Evolutionary conservation across 1,284 basidiomycete species (phyloP).

Genomic region (Malassezia nana): DNA sequence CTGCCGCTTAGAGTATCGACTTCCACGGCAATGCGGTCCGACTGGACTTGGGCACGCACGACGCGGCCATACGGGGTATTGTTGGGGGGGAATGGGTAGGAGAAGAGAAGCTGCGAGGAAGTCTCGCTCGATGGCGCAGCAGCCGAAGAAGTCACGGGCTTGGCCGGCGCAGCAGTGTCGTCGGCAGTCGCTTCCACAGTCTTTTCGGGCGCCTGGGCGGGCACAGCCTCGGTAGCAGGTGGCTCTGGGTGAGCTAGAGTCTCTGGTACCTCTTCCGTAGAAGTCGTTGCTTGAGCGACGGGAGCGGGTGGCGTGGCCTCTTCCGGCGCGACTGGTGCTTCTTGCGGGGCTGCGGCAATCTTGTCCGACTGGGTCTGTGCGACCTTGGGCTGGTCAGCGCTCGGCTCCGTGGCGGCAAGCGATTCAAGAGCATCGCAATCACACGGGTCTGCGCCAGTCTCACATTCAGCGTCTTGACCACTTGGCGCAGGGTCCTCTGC

Average conservation of each 20-base stretch:
- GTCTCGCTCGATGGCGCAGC: neutral
- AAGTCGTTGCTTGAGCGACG: too few relatives aligned
- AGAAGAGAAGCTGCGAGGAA: conserved; percentile 2
- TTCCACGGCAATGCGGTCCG: conserved; percentile 6
- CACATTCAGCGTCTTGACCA: neutral
- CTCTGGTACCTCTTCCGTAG: too few relatives aligned
- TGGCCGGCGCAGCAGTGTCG: neutral
- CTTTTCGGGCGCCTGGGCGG: too few relatives aligned
- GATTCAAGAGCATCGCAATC: neutral
- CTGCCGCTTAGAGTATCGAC: conserved; percentile 1
- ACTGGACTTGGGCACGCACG: conserved; percentile 1
- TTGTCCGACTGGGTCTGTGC: too few relatives aligned
- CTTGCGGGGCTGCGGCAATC: too few relatives aligned
- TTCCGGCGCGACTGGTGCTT: too few relatives aligned
- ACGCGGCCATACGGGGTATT: conserved; percentile 8
- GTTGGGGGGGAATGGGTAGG: conserved; percentile 6
- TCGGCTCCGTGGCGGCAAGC: neutral
- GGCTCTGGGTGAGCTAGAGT: too few relatives aligned
- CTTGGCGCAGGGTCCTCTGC: too few relatives aligned
- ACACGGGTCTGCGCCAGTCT: neutral
- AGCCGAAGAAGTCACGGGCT: neutral
- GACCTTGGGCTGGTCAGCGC: too few relatives aligned
- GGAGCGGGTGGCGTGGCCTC: too few relatives aligned
- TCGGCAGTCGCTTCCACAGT: too few relatives aligned
- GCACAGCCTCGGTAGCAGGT: too few relatives aligned